Conservation (phyloP, 441 rosid genomes). For the Gossypium schwendimanii region DNA sequence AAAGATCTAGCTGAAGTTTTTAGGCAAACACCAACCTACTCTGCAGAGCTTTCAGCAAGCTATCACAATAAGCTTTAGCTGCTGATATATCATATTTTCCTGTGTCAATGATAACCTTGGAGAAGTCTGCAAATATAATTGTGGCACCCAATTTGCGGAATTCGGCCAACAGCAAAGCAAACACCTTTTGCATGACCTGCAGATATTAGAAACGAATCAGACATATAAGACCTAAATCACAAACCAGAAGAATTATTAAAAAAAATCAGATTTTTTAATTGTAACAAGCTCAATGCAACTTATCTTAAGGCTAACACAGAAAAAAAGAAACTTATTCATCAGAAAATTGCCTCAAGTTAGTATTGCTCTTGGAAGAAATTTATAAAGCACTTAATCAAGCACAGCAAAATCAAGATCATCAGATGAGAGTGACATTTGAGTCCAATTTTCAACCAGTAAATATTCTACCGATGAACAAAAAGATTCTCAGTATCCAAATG, state of each 20-base stretch:
- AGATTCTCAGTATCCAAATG: background rate
- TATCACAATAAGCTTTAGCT: slow-evolving; percentile 83
- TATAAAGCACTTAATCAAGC: background rate
- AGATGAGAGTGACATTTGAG: background rate
- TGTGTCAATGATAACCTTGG: slow-evolving; percentile 82
- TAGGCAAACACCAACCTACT: slow-evolving; percentile 47
- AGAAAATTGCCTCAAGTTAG: background rate
- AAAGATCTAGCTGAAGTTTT: slow-evolving; percentile 5
- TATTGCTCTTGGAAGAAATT: background rate
- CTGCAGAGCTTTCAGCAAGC: slow-evolving; percentile 75
- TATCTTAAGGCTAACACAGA: background rate
- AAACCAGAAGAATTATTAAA: background rate
- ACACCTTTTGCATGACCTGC: slow-evolving; percentile 97
- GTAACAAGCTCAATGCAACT: background rate
- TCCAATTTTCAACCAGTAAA: background rate
- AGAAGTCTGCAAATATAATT: slow-evolving; percentile 84
- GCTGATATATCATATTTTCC: slow-evolving; percentile 67
- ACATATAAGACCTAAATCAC: background rate
- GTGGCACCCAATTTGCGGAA: slow-evolving; percentile 90
- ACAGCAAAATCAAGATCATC: background rate
- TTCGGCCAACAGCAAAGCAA: slow-evolving; percentile 85
- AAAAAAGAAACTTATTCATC: background rate
- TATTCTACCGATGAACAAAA: background rate
- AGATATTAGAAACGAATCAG: slow-evolving; percentile 3
- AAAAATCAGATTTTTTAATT: background rate